A percentile compares a stretch with the other conserved stretches of the same genome.
These are phyloP conservation scores for Apiospora koreana DNA, from an alignment of 2,329 filamentous ascomycete species.

Conservation along the genomic window DNA sequence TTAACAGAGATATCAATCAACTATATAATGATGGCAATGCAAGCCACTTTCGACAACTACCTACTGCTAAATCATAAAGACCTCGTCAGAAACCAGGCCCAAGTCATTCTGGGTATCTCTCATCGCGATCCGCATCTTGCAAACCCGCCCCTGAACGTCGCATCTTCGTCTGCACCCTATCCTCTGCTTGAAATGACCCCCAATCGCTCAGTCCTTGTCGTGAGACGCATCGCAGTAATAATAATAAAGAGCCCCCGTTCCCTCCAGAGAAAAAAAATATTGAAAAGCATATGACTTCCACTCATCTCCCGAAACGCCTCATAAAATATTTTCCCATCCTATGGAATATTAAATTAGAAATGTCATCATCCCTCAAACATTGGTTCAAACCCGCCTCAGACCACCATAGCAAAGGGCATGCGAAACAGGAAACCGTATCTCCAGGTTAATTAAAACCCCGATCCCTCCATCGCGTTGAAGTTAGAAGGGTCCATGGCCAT, in stretches of 20 bases:
- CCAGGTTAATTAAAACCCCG: not conserved
- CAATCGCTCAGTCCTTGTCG: not conserved
- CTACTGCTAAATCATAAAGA: not conserved
- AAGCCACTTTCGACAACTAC: not conserved
- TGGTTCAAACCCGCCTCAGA: not conserved
- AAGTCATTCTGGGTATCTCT: constrained; percentile 3
- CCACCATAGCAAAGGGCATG: not conserved
- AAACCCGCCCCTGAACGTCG: not conserved
- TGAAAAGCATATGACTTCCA: not conserved
- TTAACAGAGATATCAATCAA: not conserved
- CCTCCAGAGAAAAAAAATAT: not conserved
- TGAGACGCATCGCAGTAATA: not conserved
- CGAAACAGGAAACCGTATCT: not conserved
- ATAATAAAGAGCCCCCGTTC: not conserved
- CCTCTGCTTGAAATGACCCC: not conserved
- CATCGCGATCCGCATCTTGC: not conserved
- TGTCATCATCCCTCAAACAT: not conserved
- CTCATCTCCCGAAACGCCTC: not conserved
- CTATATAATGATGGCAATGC: not conserved
- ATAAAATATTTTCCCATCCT: not conserved
- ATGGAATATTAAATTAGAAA: not conserved
- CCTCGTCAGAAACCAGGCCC: not conserved
- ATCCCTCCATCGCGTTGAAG: constrained; percentile 6
- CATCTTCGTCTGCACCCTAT: not conserved
- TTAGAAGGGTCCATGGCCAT: constrained; percentile 56